Conservation (phyloP, 208 protist genomes). For the Novymonas esmeraldas region DNA sequence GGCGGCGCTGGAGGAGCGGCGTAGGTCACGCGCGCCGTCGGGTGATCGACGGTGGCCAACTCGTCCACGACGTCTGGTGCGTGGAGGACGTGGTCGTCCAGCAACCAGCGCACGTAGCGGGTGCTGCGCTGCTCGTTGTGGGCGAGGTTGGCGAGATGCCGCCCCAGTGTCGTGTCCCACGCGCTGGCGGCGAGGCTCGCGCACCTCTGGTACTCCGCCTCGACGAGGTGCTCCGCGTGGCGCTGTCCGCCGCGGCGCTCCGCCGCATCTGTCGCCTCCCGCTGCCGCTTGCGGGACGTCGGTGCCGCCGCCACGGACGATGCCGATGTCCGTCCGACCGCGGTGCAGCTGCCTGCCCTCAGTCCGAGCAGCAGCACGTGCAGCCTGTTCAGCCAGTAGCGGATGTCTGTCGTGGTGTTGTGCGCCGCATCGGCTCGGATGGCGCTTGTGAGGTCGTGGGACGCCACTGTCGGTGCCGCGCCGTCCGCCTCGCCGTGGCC, state of each 20-base stretch:
- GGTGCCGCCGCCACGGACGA: not conserved
- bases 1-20: not conserved
- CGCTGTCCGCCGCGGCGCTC: too few species aligned
- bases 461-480: not conserved
- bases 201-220: conserved; percentile 9
- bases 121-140: conserved; percentile 50
- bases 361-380: conserved; percentile 57
- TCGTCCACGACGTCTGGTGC: conserved; percentile 35
- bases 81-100: conserved; percentile 35
- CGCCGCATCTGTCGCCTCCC: not conserved
- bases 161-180: conserved; percentile 39
- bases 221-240: conserved; percentile 17
- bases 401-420: conserved; percentile 56
- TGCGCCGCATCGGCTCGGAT: conserved; percentile 21
- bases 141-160: conserved; percentile 21
- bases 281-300: conserved; percentile 9
- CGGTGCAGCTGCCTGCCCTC: not conserved
- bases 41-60: conserved; percentile 39
- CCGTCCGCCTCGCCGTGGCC: conserved; percentile 1
- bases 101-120: conserved; percentile 50
- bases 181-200: conserved; percentile 29
- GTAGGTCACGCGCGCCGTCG: conserved; percentile 29
- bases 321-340: not conserved
- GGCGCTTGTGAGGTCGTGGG: not conserved
- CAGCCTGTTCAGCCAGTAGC: conserved; percentile 74